Percentiles rank a stretch among this genome's conserved stretches.
These are phyloP conservation scores for Geranomyces michiganensis DNA, from an alignment of 192 early-diverging fungal genomes.

Conservation along the genomic window DNA sequence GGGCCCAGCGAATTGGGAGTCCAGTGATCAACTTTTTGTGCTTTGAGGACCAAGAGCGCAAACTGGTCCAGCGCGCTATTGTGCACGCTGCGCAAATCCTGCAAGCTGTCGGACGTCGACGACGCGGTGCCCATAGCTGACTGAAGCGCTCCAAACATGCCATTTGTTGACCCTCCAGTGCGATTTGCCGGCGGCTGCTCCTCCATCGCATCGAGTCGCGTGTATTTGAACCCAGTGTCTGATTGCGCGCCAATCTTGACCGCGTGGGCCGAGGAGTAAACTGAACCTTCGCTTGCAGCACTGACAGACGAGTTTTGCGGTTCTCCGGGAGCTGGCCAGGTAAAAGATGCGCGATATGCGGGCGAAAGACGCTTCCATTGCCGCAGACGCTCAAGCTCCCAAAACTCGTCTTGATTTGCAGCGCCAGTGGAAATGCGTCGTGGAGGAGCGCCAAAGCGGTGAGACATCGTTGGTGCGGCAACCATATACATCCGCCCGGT, in stretches of 20 bases:
- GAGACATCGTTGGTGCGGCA: constrained; percentile 68
- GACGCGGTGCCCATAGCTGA: constrained; percentile 9
- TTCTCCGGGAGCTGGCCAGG: constrained; percentile 72
- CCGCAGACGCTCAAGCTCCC: constrained; percentile 64
- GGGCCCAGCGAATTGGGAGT: constrained; percentile 25
- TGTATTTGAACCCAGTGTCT: constrained; percentile 60
- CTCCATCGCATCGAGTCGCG: constrained; percentile 57
- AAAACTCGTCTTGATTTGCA: constrained; percentile 51
- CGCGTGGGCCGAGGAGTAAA: constrained; percentile 8
- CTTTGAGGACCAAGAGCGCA: constrained; percentile 71
- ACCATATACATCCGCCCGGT: constrained; percentile 72
- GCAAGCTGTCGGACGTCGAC: constrained; percentile 30
- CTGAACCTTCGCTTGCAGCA: constrained; percentile 6
- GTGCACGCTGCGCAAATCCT: constrained; percentile 61
- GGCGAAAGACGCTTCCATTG: constrained; percentile 62
- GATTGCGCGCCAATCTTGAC: constrained; percentile 40
- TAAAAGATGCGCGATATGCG: constrained; percentile 63
- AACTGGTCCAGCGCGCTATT: constrained; percentile 77
- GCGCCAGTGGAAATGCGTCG: constrained; percentile 15
- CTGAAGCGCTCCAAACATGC: not conserved
- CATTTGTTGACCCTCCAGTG: not conserved
- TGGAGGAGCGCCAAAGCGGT: constrained; percentile 52
- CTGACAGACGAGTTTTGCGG: not conserved
- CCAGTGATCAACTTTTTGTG: constrained; percentile 62
- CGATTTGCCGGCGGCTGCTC: not conserved